Conservation (phyloP, 805 yeast genomes). For the Diddensiella santjacobensis region DNA sequence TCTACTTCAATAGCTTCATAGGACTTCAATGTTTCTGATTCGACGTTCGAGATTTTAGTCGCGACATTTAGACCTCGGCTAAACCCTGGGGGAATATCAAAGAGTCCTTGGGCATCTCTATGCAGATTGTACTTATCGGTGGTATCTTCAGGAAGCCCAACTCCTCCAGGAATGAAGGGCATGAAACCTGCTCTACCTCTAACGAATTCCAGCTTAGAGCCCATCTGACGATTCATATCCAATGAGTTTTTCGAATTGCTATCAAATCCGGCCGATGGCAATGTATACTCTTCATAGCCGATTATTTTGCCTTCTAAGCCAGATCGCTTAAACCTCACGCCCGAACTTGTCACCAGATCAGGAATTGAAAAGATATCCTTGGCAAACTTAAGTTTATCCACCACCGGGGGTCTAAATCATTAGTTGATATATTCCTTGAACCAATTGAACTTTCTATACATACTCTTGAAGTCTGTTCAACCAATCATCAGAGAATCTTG, state of each 20-base stretch:
- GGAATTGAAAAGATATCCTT: conserved; percentile 57
- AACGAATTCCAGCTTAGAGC: conserved; percentile 56
- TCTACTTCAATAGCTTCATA: conserved; percentile 20
- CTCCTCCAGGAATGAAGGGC: conserved; percentile 94
- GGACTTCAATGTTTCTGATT: conserved; percentile 19
- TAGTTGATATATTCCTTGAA: conserved; percentile 17
- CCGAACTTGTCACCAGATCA: conserved; percentile 55
- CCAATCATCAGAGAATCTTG: conserved; percentile 62
- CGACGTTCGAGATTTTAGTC: conserved; percentile 42
- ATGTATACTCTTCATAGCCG: conserved; percentile 59
- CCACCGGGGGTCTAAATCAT: conserved; percentile 18
- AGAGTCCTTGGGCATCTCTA: conserved; percentile 69
- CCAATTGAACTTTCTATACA: conserved; percentile 20
- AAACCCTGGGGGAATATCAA: conserved; percentile 80
- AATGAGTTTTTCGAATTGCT: conserved; percentile 67
- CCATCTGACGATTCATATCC: conserved; percentile 65
- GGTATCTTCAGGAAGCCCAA: conserved; percentile 30
- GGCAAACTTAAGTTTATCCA: conserved; percentile 38
- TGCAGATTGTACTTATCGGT: conserved; percentile 42
- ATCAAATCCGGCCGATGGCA: conserved; percentile 35
- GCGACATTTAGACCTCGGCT: conserved; percentile 58
- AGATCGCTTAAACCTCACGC: conserved; percentile 60
- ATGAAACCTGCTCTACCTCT: conserved; percentile 68
- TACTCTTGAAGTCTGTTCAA: conserved; percentile 60
- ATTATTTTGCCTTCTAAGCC: conserved; percentile 74